A percentile compares a stretch with the other conserved stretches of the same genome.
These are phyloP conservation scores for Zoysia japonica DNA, from an alignment of 176 grass and related monocot species.

Conservation along the genomic window DNA sequence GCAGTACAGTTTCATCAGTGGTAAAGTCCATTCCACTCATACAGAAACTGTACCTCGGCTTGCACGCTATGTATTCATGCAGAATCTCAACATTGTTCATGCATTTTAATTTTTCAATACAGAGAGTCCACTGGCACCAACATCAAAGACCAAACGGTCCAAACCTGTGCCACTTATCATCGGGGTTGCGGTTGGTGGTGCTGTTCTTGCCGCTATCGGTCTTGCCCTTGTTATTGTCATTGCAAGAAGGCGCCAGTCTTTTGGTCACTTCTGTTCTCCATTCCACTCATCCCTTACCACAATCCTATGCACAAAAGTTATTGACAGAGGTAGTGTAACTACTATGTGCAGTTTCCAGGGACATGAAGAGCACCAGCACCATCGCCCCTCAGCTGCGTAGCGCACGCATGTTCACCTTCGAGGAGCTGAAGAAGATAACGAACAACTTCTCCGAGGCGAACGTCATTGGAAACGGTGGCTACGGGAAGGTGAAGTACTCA, in stretches of 20 bases:
- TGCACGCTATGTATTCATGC: background rate
- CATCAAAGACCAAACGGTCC: conserved; percentile 18
- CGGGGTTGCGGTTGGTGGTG: conserved; percentile 48
- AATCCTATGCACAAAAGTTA: background rate
- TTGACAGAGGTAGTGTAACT: background rate
- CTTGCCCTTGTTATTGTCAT: conserved; percentile 38
- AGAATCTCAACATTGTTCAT: background rate
- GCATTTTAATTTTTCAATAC: background rate
- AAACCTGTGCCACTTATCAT: conserved; percentile 50
- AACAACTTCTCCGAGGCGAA: conserved; percentile 65
- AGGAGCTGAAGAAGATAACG: conserved; percentile 74
- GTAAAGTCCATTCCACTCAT: conserved; percentile 35
- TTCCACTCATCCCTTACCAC: background rate
- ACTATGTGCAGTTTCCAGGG: conserved; percentile 56
- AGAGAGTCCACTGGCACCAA: background rate
- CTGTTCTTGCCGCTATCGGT: conserved; percentile 36
- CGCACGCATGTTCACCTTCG: conserved; percentile 64
- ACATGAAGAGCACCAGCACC: conserved; percentile 61
- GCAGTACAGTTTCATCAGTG: conserved; percentile 42
- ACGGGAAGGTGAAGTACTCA: conserved; percentile 58
- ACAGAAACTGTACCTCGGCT: background rate
- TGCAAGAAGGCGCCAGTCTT: conserved; percentile 51
- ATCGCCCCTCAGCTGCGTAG: conserved; percentile 66
- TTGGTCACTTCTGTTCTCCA: conserved; percentile 33
- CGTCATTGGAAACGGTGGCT: conserved; percentile 66